Evolutionary conservation across 768 basidiomycete species (phyloP).

Genomic region (Termitomyces sp.): DNA sequence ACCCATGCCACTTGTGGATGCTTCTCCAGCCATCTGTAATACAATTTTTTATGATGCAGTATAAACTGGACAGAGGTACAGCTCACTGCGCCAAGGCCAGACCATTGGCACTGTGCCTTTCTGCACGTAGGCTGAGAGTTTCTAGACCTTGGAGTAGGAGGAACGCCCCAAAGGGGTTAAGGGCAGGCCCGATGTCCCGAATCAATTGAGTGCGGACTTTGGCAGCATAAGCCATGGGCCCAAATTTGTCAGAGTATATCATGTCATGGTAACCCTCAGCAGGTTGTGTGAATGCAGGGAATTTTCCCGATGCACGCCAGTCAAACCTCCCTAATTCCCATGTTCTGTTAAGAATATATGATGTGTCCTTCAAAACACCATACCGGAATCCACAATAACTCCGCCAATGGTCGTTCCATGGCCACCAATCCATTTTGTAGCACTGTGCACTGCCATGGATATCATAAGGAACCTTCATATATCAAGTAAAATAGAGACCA

Average conservation of each 20-base stretch:
- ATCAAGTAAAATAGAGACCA: constrained; percentile 2
- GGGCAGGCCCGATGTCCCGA: not conserved
- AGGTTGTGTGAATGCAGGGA: constrained; percentile 71
- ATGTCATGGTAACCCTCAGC: constrained; percentile 75
- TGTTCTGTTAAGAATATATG: no score
- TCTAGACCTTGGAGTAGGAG: constrained; percentile 38
- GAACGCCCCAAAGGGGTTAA: not conserved
- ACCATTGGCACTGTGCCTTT: constrained; percentile 70
- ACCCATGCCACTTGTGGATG: constrained; percentile 59
- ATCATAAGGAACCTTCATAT: no score
- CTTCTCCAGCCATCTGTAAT: not conserved
- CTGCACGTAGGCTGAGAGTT: constrained; percentile 65
- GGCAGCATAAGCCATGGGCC: constrained; percentile 54
- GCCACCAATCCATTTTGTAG: no score
- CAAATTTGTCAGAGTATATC: constrained; percentile 61
- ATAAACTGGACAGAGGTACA: no score
- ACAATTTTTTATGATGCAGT: no score
- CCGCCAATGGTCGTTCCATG: no score
- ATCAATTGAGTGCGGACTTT: constrained; percentile 43
- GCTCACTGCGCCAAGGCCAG: constrained; percentile 47
- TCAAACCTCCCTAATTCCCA: constrained; percentile 53
- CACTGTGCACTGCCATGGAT: no score
- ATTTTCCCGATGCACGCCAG: constrained; percentile 62
- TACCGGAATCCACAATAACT: no score
- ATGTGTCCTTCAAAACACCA: no score